Base-by-base conservation (phyloP, 495 filamentous ascomycete species). In the Friedmanniomyces endolithicus region DNA sequence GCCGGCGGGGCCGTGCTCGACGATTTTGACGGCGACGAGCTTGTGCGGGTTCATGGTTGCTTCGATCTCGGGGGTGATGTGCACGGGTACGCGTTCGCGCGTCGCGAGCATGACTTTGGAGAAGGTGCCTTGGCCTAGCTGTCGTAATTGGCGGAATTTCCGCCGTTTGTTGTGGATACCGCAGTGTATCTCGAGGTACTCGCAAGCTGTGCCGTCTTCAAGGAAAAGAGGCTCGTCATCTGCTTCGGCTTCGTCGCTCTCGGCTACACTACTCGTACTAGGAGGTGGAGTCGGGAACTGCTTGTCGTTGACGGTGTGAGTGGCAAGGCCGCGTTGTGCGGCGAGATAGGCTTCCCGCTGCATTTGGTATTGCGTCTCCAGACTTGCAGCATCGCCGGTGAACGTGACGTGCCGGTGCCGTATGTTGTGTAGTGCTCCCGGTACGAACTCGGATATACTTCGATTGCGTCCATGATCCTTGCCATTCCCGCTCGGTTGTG, bases 21-120 rank as follows among this genome's bases (percentile, higher is more conserved):
- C 88, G 52, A 98, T 81, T 68, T 98, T 98, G 61, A 98, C 83
- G 12, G 92, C 92, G 11, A 97, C 94, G 22, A 97, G 70, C 60
- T 81, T 83, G 64, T 81, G 82, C 9, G 76, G 71, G 65, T 82
- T 60, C 58, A 78, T 72, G 22, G 57, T 11, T 37, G 68, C 56
- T 65, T 70, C 39, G 63, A 71, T 48, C 59, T 2, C 65, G 64
- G 23, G 68, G 60, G 61, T 78, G 72, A 62, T 71, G 74, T 44
- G 57, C 31, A 44, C 27, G 7, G 61, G 57, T 50, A 68, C 58
- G 64, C 75, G 64, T 71, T 78, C 65, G 34, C 76, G 75, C 4
- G 87, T 94, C 3, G 89, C 90, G 11, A 98, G 74, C 65, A 89
- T 81, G 25, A 98, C 92, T 59, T 86, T 86, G 68, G 89, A 95